Percentiles rank a stretch among this genome's conserved stretches.
phyloP scores from a whole-genome alignment of 2,329 filamentous ascomycete genomes.

The Metarhizium humberi region DNA sequence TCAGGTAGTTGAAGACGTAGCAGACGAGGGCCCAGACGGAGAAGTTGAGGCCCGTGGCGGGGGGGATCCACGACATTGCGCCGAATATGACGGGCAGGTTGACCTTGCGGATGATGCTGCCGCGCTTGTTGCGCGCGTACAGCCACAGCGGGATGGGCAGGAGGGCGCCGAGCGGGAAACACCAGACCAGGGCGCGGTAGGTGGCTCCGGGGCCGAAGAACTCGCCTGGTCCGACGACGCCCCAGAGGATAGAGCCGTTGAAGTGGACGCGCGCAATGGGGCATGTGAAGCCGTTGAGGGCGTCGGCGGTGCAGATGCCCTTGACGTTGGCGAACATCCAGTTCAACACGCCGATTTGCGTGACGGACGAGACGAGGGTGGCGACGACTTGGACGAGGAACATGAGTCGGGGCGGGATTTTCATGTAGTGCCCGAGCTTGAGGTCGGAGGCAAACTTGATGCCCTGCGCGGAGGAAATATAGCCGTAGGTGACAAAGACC shows the following conservation, averaged over 20 bases:
- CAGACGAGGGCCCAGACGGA: constrained; percentile 80
- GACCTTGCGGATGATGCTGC: constrained; percentile 62
- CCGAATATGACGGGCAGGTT: constrained; percentile 80
- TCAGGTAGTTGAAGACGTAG: constrained; percentile 72
- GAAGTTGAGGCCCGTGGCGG: constrained; percentile 79
- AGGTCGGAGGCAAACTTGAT: constrained; percentile 84
- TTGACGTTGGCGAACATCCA: constrained; percentile 80
- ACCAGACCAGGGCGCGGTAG: constrained; percentile 71
- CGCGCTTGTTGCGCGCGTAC: constrained; percentile 49
- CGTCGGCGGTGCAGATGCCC: constrained; percentile 66
- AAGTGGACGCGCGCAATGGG: constrained; percentile 83
- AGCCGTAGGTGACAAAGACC: constrained; percentile 88
- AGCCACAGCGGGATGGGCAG: constrained; percentile 68
- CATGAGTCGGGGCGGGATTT: constrained; percentile 69
- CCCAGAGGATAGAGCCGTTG: constrained; percentile 85
- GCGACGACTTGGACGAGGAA: constrained; percentile 72
- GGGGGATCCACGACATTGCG: constrained; percentile 77
- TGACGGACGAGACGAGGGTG: constrained; percentile 66
- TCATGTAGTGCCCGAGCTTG: constrained; percentile 84
- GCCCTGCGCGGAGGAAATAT: constrained; percentile 80
- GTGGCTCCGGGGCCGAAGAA: constrained; percentile 72
- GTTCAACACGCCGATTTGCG: constrained; percentile 76
- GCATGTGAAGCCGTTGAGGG: constrained; percentile 82
- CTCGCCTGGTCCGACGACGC: constrained; percentile 71
- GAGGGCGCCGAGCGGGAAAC: constrained; percentile 67